Conservation (phyloP, 306 rosid species). For the Hippophae tibetana region DNA sequence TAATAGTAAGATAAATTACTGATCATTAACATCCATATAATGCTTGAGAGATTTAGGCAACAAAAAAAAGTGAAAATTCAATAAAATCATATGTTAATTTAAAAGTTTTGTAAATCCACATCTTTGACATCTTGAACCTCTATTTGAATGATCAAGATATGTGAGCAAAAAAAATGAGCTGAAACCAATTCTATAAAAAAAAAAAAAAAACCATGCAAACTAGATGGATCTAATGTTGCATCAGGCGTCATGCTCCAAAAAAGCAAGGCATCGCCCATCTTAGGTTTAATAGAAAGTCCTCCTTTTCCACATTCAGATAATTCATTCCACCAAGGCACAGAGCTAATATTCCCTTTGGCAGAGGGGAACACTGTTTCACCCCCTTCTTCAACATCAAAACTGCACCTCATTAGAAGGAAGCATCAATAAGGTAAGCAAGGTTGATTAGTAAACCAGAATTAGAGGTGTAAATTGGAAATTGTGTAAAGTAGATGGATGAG, state of each 20-base stretch:
- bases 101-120: too few relatives aligned
- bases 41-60: background rate
- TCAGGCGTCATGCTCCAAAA: slow-evolving; percentile 99
- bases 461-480: too few relatives aligned
- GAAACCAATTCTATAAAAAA: slow-evolving; percentile 3
- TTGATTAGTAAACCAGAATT: slow-evolving; percentile 9
- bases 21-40: background rate
- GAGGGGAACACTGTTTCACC: slow-evolving; percentile 99
- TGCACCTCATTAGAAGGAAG: slow-evolving; percentile 29
- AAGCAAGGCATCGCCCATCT: slow-evolving; percentile 90
- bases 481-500: too few relatives aligned
- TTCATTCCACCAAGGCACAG: slow-evolving; percentile 96
- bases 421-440: slow-evolving; percentile 9
- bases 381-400: slow-evolving; percentile 99
- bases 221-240: slow-evolving; percentile 76
- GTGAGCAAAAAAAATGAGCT: slow-evolving; percentile 4
- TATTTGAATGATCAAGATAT: background rate
- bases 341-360: slow-evolving; percentile 83
- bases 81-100: too few relatives aligned
- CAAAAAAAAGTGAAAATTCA: too few relatives aligned
- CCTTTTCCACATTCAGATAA: slow-evolving; percentile 87
- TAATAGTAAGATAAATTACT: slow-evolving; percentile 7
- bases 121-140: too few relatives aligned
- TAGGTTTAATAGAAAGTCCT: slow-evolving; percentile 92
- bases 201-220: slow-evolving; percentile 67